Conservation (phyloP, 1,284 basidiomycete species). For the Flammula alnicola region DNA sequence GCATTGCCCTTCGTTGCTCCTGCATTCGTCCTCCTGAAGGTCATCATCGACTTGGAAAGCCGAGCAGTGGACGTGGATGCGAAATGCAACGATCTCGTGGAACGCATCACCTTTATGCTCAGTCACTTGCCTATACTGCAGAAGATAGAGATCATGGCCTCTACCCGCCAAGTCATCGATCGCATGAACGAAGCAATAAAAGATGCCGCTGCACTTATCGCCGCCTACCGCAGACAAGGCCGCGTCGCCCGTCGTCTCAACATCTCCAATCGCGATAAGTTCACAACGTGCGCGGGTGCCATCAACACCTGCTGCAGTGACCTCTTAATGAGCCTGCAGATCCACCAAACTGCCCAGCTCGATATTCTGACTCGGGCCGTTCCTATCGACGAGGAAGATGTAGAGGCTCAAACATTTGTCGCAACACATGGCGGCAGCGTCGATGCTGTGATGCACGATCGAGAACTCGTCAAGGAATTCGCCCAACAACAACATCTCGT, state of each 20-base stretch:
- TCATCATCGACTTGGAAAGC: constrained; percentile 42
- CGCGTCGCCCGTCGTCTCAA: constrained; percentile 36
- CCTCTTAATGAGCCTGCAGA: constrained; percentile 43
- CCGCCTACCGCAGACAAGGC: constrained; percentile 39
- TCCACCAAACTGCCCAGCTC: constrained; percentile 39
- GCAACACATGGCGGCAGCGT: constrained; percentile 38
- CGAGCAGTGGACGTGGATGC: constrained; percentile 39
- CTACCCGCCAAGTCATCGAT: constrained; percentile 32
- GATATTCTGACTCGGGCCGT: constrained; percentile 38
- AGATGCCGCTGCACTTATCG: constrained; percentile 32
- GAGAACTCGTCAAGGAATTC: constrained; percentile 39
- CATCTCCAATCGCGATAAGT: constrained; percentile 38
- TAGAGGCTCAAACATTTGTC: constrained; percentile 36
- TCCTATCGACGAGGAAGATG: constrained; percentile 38
- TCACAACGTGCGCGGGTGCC: constrained; percentile 24
- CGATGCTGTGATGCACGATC: constrained; percentile 35
- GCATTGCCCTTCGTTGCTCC: constrained; percentile 41
- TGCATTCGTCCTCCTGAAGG: constrained; percentile 40
- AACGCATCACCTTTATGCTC: constrained; percentile 44
- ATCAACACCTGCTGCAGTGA: constrained; percentile 39
- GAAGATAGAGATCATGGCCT: constrained; percentile 33
- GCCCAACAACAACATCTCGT: constrained; percentile 36
- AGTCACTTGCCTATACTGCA: constrained; percentile 38
- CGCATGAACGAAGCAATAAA: constrained; percentile 30
- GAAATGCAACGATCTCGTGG: constrained; percentile 43